Percentiles rank a stretch among this genome's conserved stretches.
Conservation (phyloP, 2,329 filamentous ascomycete genomes). For the Escovopsis sp. region DNA sequence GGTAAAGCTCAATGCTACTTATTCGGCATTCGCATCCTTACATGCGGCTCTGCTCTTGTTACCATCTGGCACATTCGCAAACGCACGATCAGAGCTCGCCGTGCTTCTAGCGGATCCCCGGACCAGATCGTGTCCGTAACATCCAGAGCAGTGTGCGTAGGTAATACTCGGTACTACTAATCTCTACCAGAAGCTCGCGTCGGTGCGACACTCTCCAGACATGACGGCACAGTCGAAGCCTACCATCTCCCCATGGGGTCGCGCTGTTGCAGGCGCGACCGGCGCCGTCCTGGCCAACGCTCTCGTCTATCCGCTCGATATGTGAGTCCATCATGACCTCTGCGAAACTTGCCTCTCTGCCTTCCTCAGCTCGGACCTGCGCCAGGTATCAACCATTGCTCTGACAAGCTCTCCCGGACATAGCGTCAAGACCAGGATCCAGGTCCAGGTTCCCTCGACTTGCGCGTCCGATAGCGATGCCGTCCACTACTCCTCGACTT, state of each 20-base stretch:
- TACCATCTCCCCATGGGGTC: conserved; percentile 77
- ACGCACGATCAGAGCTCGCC: too few species aligned
- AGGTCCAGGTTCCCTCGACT: conserved; percentile 71
- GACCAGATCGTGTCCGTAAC: neutral
- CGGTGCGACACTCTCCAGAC: conserved; percentile 2
- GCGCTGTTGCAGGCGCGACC: conserved; percentile 79
- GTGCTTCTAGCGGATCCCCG: too few species aligned
- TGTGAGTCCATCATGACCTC: conserved; percentile 43
- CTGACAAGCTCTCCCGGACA: conserved; percentile 1
- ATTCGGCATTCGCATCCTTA: too few species aligned
- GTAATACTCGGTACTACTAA: too few species aligned
- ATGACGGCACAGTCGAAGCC: conserved; percentile 50
- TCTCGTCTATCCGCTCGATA: conserved; percentile 88
- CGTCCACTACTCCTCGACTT: conserved; percentile 67
- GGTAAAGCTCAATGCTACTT: too few species aligned
- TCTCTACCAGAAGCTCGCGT: too few species aligned
- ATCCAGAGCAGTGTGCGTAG: neutral
- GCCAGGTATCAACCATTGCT: neutral
- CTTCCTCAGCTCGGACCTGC: neutral
- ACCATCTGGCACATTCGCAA: too few species aligned
- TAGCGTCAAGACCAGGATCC: conserved; percentile 89
- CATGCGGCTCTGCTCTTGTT: too few species aligned
- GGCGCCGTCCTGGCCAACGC: conserved; percentile 92
- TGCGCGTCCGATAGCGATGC: conserved; percentile 21
- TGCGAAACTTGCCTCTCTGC: neutral